Percentiles rank a stretch among this genome's conserved stretches.
These are phyloP conservation scores for Coemansia sp. DNA, from an alignment of 192 early-diverging fungal genomes.

Conservation along the genomic window DNA sequence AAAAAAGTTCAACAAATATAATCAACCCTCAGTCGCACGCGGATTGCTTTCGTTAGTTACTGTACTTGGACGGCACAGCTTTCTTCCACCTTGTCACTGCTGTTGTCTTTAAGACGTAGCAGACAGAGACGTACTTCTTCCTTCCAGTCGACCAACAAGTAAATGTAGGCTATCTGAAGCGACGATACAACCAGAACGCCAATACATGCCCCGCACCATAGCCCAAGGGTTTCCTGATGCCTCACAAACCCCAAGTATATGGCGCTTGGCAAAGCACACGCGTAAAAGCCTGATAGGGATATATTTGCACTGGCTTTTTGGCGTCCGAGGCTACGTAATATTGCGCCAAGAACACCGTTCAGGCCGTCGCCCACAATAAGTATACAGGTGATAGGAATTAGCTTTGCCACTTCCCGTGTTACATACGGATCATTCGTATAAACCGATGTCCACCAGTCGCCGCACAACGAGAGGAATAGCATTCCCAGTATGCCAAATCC, in stretches of 20 bases:
- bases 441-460: slow-evolving; percentile 49
- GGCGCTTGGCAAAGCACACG: slow-evolving; percentile 46
- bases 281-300: slow-evolving; percentile 50
- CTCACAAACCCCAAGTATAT: slow-evolving; percentile 45
- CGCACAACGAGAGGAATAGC: slow-evolving; percentile 12
- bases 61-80: too few species aligned
- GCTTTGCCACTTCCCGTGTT: slow-evolving; percentile 62
- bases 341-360: slow-evolving; percentile 60
- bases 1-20: too few species aligned
- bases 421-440: slow-evolving; percentile 73
- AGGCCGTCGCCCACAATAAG: slow-evolving; percentile 66
- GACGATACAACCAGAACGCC: slow-evolving; percentile 15
- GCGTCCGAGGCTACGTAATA: slow-evolving; percentile 56
- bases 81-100: too few species aligned
- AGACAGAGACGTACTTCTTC: slow-evolving; percentile 26
- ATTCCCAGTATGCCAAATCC: slow-evolving; percentile 44
- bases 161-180: slow-evolving; percentile 25
- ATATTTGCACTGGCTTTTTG: slow-evolving; percentile 51
- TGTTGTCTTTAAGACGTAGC: slow-evolving; percentile 10
- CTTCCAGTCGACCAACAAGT: slow-evolving; percentile 29
- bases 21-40: too few species aligned
- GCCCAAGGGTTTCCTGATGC: slow-evolving; percentile 19
- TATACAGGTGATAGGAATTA: slow-evolving; percentile 73
- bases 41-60: too few species aligned
- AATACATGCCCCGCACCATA: slow-evolving; percentile 32